phyloP scores from a whole-genome alignment of 192 early-diverging fungal genomes.

The Endogone sp. region DNA sequence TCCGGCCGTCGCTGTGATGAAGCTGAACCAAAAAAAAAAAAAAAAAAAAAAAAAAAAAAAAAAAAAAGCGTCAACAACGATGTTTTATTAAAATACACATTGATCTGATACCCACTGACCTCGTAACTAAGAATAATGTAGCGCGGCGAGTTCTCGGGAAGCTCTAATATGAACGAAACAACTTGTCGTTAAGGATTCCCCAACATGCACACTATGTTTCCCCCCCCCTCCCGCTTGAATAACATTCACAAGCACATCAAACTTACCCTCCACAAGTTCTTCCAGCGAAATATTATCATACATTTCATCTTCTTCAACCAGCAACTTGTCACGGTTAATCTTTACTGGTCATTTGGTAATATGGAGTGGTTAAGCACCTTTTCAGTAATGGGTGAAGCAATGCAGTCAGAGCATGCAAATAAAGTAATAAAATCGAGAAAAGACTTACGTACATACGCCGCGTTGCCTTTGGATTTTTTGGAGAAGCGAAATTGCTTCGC shows the following conservation, averaged over 20 bases:
- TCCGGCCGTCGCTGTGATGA: slow-evolving; percentile 58
- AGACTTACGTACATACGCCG: slow-evolving; percentile 49
- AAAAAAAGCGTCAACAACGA: too few species aligned
- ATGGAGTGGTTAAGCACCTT: too few species aligned
- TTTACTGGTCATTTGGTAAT: slow-evolving; percentile 36
- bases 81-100: too few species aligned
- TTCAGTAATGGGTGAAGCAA: background rate
- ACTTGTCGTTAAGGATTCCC: too few species aligned
- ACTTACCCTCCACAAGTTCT: slow-evolving; percentile 49
- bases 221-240: background rate
- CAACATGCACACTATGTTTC: too few species aligned
- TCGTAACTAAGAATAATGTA: slow-evolving; percentile 58
- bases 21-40: slow-evolving; percentile 25
- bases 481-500: slow-evolving; percentile 47
- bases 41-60: background rate
- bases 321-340: slow-evolving; percentile 44
- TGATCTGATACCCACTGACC: too few species aligned
- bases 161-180: slow-evolving; percentile 12
- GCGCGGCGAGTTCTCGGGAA: slow-evolving; percentile 64
- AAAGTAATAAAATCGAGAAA: background rate
- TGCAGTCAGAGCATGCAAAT: too few species aligned
- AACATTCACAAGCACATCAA: background rate
- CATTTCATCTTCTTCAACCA: slow-evolving; percentile 48
- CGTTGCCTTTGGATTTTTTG: slow-evolving; percentile 44
- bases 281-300: slow-evolving; percentile 43